These are phyloP conservation scores for Hanseniaspora hatyaiensis DNA, from an alignment of 805 yeast species.

Conservation along the genomic window DNA sequence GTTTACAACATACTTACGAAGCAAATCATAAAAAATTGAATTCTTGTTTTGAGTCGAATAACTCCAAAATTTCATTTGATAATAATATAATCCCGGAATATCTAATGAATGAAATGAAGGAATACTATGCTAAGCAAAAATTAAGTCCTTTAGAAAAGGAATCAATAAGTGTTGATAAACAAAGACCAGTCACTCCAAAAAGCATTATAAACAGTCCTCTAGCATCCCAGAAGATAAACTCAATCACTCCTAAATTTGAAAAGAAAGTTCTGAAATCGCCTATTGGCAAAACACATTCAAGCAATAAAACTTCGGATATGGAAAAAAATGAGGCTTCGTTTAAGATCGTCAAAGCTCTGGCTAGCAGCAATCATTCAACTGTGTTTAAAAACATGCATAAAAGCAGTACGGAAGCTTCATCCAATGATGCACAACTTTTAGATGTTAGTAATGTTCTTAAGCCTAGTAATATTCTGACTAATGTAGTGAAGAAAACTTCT, in stretches of 20 bases:
- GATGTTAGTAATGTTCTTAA: not conserved
- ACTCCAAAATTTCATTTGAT: not conserved
- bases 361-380: not conserved
- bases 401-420: not conserved
- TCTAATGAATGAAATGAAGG: not conserved
- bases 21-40: not conserved
- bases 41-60: not conserved
- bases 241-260: no score
- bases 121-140: not conserved
- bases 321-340: not conserved
- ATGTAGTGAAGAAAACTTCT: not conserved
- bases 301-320: not conserved
- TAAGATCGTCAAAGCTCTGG: not conserved
- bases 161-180: not conserved
- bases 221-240: no score
- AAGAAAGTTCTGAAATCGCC: no score
- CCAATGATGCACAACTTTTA: not conserved
- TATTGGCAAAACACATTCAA: no score
- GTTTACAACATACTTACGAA: not conserved
- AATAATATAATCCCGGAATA: constrained; percentile 1
- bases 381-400: not conserved
- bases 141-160: no score
- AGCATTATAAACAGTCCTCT: not conserved
- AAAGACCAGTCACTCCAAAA: not conserved
- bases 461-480: not conserved